Base-by-base conservation (phyloP, 2,329 filamentous ascomycete species). In the Verticillium nubilum region DNA sequence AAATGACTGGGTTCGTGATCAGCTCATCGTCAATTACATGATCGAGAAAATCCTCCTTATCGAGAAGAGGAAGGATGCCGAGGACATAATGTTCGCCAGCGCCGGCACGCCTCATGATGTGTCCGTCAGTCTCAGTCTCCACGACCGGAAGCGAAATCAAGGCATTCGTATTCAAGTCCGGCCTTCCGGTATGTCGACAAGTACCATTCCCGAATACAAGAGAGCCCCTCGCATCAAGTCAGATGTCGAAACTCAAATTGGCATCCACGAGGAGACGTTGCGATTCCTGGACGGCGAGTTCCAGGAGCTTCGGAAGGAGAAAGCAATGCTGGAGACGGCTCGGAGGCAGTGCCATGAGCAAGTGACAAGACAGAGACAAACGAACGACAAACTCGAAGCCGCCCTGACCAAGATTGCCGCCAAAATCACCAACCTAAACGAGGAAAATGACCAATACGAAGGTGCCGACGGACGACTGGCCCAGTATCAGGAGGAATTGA, bases 11-110 rank as follows among this genome's bases (percentile, higher is more conserved):
- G 88, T 97, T 23, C 87, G 87, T 56, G 89, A 92, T 62, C 88
- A 92, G 61, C 78, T 98, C 54, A 88, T 99, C 67, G 95, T 98
- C 70, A 88, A 87, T 62, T 83, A 92, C 66, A 76, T 78, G 6
- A 91, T 97, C 57, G 95, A 99, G 62, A 93, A 97, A 71, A 86
- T 88, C 7, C 84, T 97, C 5, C 79, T 99, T 1, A 86, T 97
- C 58, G 79, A 86, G 59, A 79, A 88, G 29, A 80, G 90, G 28
- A 73, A 80, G 1, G 83, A 91, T 59, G 95, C 88, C 1, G 80
- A 88, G 52, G 75, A 80, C 4, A 82, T 90, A 53, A 90, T 97
- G 82, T 85, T 89, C 61, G 79, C 81, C 58, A 80, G 78, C 25
- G 76, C 76, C 47, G 78, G 77, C 10, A 73, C 75, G n/a, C 86